Conservation (phyloP, 257 asterid species). For the Penstemon eatonii region DNA sequence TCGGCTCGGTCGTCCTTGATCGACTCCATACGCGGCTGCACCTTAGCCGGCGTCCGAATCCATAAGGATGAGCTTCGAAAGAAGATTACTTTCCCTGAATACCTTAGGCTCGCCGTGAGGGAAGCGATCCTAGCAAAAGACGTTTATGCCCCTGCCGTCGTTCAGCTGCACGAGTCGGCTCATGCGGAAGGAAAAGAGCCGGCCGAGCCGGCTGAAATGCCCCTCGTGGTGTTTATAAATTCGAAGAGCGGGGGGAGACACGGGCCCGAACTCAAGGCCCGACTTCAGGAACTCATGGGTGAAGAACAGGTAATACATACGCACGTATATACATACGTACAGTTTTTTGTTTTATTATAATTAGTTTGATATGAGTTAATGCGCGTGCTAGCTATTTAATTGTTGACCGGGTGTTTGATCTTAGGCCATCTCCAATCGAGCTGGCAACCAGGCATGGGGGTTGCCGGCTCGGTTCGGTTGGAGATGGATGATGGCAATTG, state of each 20-base stretch:
- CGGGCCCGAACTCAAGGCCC: slow-evolving; percentile 83
- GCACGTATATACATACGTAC: background rate
- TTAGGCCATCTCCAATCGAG: too few species aligned
- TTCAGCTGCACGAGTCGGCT: slow-evolving; percentile 45
- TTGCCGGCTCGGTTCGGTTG: too few species aligned
- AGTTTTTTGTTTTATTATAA: background rate
- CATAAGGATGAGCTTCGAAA: slow-evolving; percentile 63
- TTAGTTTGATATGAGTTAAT: too few species aligned
- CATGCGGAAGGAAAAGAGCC: slow-evolving; percentile 39
- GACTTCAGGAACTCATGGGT: slow-evolving; percentile 82
- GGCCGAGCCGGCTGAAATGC: slow-evolving; percentile 44
- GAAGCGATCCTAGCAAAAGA: slow-evolving; percentile 58
- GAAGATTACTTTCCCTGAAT: slow-evolving; percentile 71
- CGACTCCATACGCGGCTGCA: slow-evolving; percentile 66
- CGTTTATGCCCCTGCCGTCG: slow-evolving; percentile 39
- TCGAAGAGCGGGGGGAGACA: slow-evolving; percentile 86
- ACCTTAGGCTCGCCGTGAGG: slow-evolving; percentile 66
- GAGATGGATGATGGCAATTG: too few species aligned
- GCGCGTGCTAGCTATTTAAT: too few species aligned
- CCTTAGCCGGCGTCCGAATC: slow-evolving; percentile 65
- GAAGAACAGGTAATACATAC: slow-evolving; percentile 73
- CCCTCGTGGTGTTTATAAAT: slow-evolving; percentile 47
- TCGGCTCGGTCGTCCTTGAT: slow-evolving; percentile 77
- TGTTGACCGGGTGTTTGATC: too few species aligned
- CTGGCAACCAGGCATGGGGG: too few species aligned